A percentile compares a stretch with the other conserved stretches of the same genome.
Evolutionary conservation across 192 early-diverging fungal species (phyloP).

Genomic region (Borealophlyctis nickersoniae): DNA sequence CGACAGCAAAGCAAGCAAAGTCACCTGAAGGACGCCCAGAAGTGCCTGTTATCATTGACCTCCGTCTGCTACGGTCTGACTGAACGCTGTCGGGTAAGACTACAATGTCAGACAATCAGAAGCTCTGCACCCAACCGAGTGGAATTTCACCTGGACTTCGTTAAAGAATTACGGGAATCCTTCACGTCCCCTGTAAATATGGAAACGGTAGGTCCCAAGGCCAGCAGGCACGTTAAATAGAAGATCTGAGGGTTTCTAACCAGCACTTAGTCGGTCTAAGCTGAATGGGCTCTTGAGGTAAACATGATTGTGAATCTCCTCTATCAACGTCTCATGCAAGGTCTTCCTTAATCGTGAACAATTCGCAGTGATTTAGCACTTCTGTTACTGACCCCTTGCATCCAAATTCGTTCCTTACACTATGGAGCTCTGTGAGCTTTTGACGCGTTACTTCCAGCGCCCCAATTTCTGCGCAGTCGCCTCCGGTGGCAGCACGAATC

Average conservation of each 20-base stretch:
- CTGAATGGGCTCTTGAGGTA: slow-evolving; percentile 54
- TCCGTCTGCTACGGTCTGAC: too few species aligned
- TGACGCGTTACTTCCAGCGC: slow-evolving; percentile 43
- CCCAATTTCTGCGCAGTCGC: slow-evolving; percentile 51
- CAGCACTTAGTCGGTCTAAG: slow-evolving; percentile 37
- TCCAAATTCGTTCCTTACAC: slow-evolving; percentile 21
- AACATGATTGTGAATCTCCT: slow-evolving; percentile 56
- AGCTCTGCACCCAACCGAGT: too few species aligned
- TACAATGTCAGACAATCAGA: too few species aligned
- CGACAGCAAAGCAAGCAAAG: too few species aligned
- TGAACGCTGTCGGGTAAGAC: too few species aligned
- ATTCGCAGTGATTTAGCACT: too few species aligned
- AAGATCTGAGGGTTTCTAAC: slow-evolving; percentile 21
- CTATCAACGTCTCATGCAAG: slow-evolving; percentile 48
- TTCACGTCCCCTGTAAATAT: too few species aligned
- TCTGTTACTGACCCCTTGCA: not conserved
- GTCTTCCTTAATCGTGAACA: slow-evolving; percentile 29
- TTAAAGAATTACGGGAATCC: not conserved
- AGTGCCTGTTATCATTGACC: too few species aligned
- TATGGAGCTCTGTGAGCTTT: slow-evolving; percentile 36
- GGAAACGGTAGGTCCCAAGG: too few species aligned
- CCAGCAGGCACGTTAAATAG: too few species aligned
- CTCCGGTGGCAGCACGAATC: slow-evolving; percentile 29
- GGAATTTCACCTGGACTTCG: not conserved
- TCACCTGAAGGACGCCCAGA: too few species aligned